Base-by-base conservation (phyloP, 768 basidiomycete species). In the Sistotremastrum niveocremeum region DNA sequence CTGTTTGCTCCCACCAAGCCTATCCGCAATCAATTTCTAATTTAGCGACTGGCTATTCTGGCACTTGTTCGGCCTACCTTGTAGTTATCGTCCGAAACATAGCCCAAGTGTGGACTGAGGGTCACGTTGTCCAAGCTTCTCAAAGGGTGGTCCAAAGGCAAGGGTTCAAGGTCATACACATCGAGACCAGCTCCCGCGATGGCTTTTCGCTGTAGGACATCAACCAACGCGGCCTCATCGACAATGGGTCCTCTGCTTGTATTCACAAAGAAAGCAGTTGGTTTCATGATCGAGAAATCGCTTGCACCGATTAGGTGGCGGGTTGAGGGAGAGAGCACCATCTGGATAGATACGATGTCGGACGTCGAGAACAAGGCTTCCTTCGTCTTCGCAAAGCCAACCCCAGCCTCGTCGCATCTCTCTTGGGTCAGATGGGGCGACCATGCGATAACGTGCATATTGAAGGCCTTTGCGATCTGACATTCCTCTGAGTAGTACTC, bases 231-330 rank as follows among this genome's bases (percentile, higher is more conserved):
- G 0, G 43, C 51, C 52, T 81, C 80, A 45, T 82, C 73, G 4
- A 84, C 70, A 12, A 84, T 56, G 2, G 77, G 77, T 0, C 82
- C 81, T 45, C 81, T 60, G 2, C 75, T 75, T 1, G 81, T 80
- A 54, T 83, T 85, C 55, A 83, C 69, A 46, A 83, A 64, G 53
- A 77, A 67, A 0, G 78, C 70, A 3, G 72, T 66, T 0, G 69
- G 61, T 54, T 79, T 79, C 71, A 85, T 69, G n/a, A 62, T 52
- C 1, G 56, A 63, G 11, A 81, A 59, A 45, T 79, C 74, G 4
- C 60, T 50, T 5, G 60, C 63, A 3, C 62, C 66, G 41, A 81
- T 61, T 31, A 81, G 62, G 12, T 70, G 67, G 3, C 59, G 60
- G 0, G 79, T 79, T 28, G 63, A 56, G 2, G 69, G 66, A 0